Base-by-base conservation (phyloP, 2,329 filamentous ascomycete genomes). In the Cryoendolithus antarcticus region DNA sequence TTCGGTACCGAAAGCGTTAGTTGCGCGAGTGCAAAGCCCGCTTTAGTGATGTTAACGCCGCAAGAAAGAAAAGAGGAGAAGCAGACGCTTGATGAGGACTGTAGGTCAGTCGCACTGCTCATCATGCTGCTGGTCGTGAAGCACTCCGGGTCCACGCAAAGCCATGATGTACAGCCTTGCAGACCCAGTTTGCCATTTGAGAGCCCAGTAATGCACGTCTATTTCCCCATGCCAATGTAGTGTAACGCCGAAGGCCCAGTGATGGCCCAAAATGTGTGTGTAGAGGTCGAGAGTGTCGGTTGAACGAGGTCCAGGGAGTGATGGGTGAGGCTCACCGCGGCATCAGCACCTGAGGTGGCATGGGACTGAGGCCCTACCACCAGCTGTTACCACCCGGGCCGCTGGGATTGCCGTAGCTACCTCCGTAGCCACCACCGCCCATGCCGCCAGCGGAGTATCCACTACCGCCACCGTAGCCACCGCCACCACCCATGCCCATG, bases 341-440 rank as follows among this genome's bases (percentile, higher is more conserved):
- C 30, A 13, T 13, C 30, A 32, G 30, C 19, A 21, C 19, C 38
- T 40, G 30, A 35, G 38, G 34, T 31, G 39, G 33, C 5, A 32
- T 33, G 39, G 27, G 31, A 35, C 39, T 41, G 34, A 41, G 39
- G 34, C 36, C 37, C 56, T 74, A 75, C 71, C 71, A 85, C 80
- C 81, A 84, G 50, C 75, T 77, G 48, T 51, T 52, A 33, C 43
- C 42, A 35, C 53, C 53, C 58, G 77, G 75, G 56, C 74, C 74
- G 44, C 74, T 70, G 52, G 80, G 79, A 65, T 82, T 80, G 61
- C 80, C 80, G 63, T 83, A 83, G 62, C 74, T 63, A 44, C 74
- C 64, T 32, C 69, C 64, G 41, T 62, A 56, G 40, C 61, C 60
- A 42, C 62, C 60, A 38, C 60, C 57, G 32, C 66, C 63, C 43